Percentiles rank a stretch among this genome's conserved stretches.
phyloP scores from a whole-genome alignment of 208 protist genomes.

The Spongospora subterranea region DNA sequence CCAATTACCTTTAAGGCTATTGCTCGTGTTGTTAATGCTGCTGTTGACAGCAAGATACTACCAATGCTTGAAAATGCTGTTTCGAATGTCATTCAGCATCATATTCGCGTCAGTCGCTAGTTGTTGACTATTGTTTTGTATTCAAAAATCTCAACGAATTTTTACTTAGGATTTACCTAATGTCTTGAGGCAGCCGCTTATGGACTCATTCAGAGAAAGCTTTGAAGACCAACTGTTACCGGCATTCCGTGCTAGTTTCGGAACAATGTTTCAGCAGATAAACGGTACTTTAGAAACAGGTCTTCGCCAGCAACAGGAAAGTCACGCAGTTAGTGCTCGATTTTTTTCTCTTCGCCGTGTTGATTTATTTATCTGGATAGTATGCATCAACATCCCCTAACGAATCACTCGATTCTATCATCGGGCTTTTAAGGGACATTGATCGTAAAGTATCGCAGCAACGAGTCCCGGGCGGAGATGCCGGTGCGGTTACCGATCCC shows the following conservation, averaged over 20 bases:
- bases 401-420: neutral
- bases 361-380: neutral
- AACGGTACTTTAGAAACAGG: constrained; percentile 29
- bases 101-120: neutral
- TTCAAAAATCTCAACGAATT: neutral
- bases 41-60: neutral
- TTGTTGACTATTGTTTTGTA: neutral
- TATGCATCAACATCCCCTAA: neutral
- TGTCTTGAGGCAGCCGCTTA: neutral
- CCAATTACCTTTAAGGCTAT: neutral
- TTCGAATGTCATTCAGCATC: neutral
- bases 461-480: neutral
- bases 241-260: constrained; percentile 35
- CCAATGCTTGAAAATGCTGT: neutral
- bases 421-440: neutral
- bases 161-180: neutral
- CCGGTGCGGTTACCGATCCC: neutral
- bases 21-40: neutral
- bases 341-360: neutral
- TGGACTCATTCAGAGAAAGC: constrained; percentile 8
- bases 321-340: neutral
- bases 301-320: neutral
- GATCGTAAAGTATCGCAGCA: neutral
- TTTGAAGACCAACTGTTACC: constrained; percentile 39
- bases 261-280: constrained; percentile 45